phyloP scores from a whole-genome alignment of 2,329 filamentous ascomycete species.

The Colletotrichum australisinense region DNA sequence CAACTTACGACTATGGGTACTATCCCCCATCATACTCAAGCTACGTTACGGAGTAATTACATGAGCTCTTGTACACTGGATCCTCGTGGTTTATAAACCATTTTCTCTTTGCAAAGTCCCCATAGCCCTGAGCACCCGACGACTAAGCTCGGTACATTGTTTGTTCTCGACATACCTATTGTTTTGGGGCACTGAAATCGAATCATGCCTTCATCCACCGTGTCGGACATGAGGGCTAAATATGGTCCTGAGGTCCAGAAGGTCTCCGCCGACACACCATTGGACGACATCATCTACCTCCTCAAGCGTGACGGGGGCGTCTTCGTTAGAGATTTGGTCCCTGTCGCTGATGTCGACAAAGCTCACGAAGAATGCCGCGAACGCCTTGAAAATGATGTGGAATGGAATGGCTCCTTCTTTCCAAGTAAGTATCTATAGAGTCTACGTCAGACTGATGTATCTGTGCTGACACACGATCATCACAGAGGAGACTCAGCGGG shows the following conservation, averaged over 20 bases:
- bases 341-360: constrained; percentile 13
- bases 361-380: constrained; percentile 22
- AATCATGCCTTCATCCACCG: too few species aligned
- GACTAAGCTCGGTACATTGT: not conserved
- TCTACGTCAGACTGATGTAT: not conserved
- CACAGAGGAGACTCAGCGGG: constrained; percentile 28
- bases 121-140: not conserved
- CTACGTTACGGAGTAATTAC: too few species aligned
- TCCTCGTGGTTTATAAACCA: not conserved
- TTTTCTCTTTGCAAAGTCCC: not conserved
- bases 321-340: constrained; percentile 10
- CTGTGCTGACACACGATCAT: not conserved
- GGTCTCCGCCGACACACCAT: not conserved
- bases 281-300: constrained; percentile 22
- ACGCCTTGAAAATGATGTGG: constrained; percentile 23
- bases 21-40: not conserved
- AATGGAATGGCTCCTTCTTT: constrained; percentile 31
- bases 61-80: not conserved
- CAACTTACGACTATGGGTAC: not conserved
- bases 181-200: not conserved
- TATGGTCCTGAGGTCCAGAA: constrained; percentile 28
- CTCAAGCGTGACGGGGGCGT: constrained; percentile 31
- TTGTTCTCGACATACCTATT: not conserved
- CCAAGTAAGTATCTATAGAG: constrained; percentile 5
- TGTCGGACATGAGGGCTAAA: not conserved